A percentile compares a stretch with the other conserved stretches of the same genome.
Conservation (phyloP, 2,329 filamentous ascomycete species). For the Claviceps purpurea region DNA sequence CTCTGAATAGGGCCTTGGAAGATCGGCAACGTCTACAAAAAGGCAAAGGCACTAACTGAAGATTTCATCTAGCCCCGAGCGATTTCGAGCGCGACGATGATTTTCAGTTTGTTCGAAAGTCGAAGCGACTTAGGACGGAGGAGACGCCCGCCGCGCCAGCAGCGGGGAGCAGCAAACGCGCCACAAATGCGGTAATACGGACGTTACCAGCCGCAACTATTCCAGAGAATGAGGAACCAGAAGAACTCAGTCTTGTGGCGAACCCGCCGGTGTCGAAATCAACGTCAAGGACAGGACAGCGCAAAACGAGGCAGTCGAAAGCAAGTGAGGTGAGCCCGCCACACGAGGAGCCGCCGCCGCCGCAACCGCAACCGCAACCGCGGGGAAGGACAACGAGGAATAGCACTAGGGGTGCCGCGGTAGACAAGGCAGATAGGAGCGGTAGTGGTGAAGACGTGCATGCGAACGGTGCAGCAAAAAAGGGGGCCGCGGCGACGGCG, state of each 20-base stretch:
- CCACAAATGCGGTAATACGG: neutral
- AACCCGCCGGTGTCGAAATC: constrained; percentile 6
- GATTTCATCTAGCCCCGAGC: constrained; percentile 18
- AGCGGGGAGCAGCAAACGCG: constrained; percentile 12
- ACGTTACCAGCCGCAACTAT: constrained; percentile 8
- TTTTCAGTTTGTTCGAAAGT: constrained; percentile 58
- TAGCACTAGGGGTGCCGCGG: constrained; percentile 30
- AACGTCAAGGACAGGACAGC: constrained; percentile 12
- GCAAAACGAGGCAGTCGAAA: constrained; percentile 25
- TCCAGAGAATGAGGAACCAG: constrained; percentile 1
- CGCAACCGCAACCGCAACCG: constrained; percentile 11
- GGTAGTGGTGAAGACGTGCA: constrained; percentile 10
- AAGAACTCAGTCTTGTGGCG: constrained; percentile 2
- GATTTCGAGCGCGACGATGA: constrained; percentile 63
- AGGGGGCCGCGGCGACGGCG: constrained; percentile 8
- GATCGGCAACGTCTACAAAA: neutral
- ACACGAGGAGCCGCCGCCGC: constrained; percentile 18
- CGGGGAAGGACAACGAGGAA: constrained; percentile 28
- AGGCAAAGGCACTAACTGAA: neutral
- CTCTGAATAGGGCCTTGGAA: neutral
- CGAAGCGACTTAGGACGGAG: constrained; percentile 50
- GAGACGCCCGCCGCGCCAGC: constrained; percentile 25
- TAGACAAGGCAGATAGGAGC: constrained; percentile 16
- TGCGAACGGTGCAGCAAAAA: constrained; percentile 17
- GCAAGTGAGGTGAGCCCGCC: constrained; percentile 24